These are phyloP conservation scores for Quillaja saponaria DNA, from an alignment of 306 rosid species.

Conservation along the genomic window DNA sequence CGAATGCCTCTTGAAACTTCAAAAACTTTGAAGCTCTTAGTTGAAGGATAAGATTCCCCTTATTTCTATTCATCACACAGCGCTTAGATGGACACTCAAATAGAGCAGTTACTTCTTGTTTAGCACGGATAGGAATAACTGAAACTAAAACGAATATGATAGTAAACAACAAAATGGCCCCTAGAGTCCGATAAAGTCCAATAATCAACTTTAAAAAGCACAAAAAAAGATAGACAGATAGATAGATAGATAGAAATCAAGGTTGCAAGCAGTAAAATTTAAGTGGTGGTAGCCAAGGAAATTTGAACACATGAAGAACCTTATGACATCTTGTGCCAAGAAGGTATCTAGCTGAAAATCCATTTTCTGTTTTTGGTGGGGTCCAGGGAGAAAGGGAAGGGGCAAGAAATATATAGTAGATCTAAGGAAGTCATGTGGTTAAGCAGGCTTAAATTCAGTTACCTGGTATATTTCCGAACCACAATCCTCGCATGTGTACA, in stretches of 20 bases:
- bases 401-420: background rate
- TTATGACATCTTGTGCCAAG: background rate
- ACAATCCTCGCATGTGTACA: constrained; percentile 95
- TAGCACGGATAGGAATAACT: constrained; percentile 25
- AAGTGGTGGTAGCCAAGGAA: constrained; percentile 3
- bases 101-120: constrained; percentile 95
- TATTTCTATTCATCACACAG: constrained; percentile 56
- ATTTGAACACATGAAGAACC: background rate
- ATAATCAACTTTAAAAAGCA: background rate
- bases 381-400: too few species aligned
- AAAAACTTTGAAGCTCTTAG: constrained; percentile 95
- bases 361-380: background rate
- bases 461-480: constrained; percentile 99
- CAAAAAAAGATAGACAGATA: background rate
- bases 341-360: background rate
- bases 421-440: constrained; percentile 1
- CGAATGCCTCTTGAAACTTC: constrained; percentile 90
- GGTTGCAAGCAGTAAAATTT: background rate
- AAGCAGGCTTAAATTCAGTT: constrained; percentile 21
- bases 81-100: constrained; percentile 89
- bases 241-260: background rate
- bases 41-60: constrained; percentile 90
- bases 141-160: background rate
- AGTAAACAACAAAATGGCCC: constrained; percentile 20
- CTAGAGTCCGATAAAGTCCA: constrained; percentile 4